Base-by-base conservation (phyloP, 139 green algal genomes). In the Volvox reticuliferus region DNA sequence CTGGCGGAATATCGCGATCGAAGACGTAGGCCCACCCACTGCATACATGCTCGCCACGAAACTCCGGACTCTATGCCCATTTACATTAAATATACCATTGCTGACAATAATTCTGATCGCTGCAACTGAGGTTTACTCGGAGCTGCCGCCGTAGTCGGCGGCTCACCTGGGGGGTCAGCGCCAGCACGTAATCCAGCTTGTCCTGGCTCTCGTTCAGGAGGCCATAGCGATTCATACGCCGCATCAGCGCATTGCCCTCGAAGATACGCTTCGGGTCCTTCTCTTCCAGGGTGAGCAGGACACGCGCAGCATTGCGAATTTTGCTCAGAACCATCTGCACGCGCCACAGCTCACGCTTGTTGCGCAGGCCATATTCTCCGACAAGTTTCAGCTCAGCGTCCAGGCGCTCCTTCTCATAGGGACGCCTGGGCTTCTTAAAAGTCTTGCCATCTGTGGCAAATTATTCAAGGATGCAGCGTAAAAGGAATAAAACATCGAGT, bases 351-450 rank as follows among this genome's bases (percentile, higher is more conserved):
- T 99, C 98, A 65, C 98, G 96, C 98, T 99, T 99, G 97, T 99
- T 99, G 91, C 98, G 97, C 82, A 99, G 97, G 84, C 98, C 98
- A 89, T 99, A 99, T 96, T 99, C 98, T 89, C 98, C 98, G 44
- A 99, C 98, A n/a, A 99, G 93, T 97, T 99, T 99, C 94, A 99
- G 94, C 96, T 99, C 98, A 62, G 95, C 94, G 91, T 99, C 98
- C 86, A 99, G 95, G 81, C 98, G 98, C 93, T 99, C 98, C 97
- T 99, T 99, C 97, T 99, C 98, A 92, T 99, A 99, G 68, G 98
- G 98, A 95, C 98, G 97, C 85, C 98, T 94, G 32, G 98, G 98
- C 97, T 99, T 99, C 96, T 99, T 99, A 95, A 99, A 99, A 63
- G 98, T 99, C 96, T 99, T 99, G 91, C 97, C 96, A 95, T 99